Conservation (phyloP, 129 eudicot genomes). For the Lonicera japonica region DNA sequence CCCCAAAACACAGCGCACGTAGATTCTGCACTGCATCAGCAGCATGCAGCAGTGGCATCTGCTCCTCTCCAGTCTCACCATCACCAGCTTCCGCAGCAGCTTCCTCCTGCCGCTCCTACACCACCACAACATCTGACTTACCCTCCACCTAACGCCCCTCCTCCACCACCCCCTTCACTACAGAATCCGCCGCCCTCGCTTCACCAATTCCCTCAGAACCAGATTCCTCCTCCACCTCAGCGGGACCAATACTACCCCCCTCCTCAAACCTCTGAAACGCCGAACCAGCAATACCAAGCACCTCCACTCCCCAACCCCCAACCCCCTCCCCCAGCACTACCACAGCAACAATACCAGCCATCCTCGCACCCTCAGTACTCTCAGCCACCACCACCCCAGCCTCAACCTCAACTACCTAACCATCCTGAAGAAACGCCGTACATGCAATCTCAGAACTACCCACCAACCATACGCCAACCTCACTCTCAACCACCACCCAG, state of each 20-base stretch:
- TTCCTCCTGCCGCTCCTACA: constrained; percentile 20
- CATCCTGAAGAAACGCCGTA: constrained; percentile 62
- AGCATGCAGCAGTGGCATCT: constrained; percentile 14
- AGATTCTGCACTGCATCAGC: constrained; percentile 19
- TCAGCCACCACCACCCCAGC: constrained; percentile 25
- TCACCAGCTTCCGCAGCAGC: constrained; percentile 1
- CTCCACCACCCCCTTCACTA: constrained; percentile 34
- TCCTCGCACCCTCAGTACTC: constrained; percentile 36
- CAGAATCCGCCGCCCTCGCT: constrained; percentile 14
- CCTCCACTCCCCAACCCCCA: constrained; percentile 27
- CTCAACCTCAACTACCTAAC: constrained; percentile 38
- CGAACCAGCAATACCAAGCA: constrained; percentile 19
- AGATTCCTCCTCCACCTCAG: constrained; percentile 41
- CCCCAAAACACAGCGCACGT: constrained; percentile 23
- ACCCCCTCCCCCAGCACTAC: constrained; percentile 32
- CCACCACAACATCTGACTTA: constrained; percentile 42
- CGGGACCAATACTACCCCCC: constrained; percentile 59
- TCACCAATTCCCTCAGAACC: constrained; percentile 47
- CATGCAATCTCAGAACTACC: constrained; percentile 45
- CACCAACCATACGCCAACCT: constrained; percentile 46
- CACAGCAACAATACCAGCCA: constrained; percentile 53
- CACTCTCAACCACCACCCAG: constrained; percentile 22
- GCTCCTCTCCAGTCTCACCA: constrained; percentile 31
- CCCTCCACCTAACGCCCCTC: constrained; percentile 47
- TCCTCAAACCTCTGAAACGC: constrained; percentile 50